Percentiles rank a stretch among this genome's conserved stretches.
These are phyloP conservation scores for Lizonia empirigonia DNA, from an alignment of 2,329 filamentous ascomycete genomes.

Conservation along the genomic window DNA sequence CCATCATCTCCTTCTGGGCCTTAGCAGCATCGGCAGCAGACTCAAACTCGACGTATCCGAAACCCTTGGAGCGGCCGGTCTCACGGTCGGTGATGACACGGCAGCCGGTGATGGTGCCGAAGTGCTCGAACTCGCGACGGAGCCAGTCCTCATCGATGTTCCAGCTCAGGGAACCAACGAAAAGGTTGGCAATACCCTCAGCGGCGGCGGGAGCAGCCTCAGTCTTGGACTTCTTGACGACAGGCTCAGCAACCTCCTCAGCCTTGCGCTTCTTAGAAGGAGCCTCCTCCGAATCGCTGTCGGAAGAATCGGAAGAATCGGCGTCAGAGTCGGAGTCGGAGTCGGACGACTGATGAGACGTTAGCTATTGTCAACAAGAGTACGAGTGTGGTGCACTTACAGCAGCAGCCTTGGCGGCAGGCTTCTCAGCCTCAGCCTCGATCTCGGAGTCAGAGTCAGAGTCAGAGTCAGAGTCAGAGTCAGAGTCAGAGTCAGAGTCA, in stretches of 20 bases:
- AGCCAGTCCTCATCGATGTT: constrained; percentile 85
- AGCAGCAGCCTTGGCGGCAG: constrained; percentile 32
- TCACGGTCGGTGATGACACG: constrained; percentile 85
- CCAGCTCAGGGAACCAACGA: constrained; percentile 91
- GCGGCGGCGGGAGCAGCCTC: constrained; percentile 50
- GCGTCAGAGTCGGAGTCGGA: constrained; percentile 49
- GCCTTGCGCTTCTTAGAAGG: constrained; percentile 73
- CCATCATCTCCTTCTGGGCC: constrained; percentile 77
- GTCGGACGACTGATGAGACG: constrained; percentile 37
- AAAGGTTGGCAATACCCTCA: constrained; percentile 70
- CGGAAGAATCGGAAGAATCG: constrained; percentile 40
- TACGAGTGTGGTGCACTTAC: constrained; percentile 18
- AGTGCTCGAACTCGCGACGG: constrained; percentile 78
- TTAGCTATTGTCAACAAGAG: constrained; percentile 20
- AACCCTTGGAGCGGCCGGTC: constrained; percentile 83
- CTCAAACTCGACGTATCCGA: constrained; percentile 90
- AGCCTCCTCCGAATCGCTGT: constrained; percentile 47
- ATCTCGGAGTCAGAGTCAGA: constrained; percentile 46
- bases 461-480: constrained; percentile 45
- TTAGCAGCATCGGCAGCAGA: constrained; percentile 69
- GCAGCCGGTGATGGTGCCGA: constrained; percentile 72
- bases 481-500: no score
- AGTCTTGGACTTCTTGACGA: constrained; percentile 73
- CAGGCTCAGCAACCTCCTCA: constrained; percentile 55
- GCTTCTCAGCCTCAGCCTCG: constrained; percentile 32